Conservation (phyloP, 768 basidiomycete genomes). For the Leccinum aurantiacum region DNA sequence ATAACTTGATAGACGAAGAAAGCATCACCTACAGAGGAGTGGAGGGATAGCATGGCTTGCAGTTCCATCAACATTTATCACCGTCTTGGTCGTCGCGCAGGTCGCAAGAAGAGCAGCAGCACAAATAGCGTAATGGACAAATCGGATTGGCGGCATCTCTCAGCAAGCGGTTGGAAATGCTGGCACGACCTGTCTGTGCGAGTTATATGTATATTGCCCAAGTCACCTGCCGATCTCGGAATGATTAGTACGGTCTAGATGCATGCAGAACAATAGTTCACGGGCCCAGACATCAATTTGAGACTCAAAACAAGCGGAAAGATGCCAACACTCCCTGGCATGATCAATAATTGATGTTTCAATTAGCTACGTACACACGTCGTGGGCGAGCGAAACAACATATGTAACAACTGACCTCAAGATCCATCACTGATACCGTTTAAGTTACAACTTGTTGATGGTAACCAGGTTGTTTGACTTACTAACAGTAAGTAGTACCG, state of each 20-base stretch:
- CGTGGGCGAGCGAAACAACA: too few species aligned
- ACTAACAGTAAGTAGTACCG: too few species aligned
- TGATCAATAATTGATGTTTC: background rate
- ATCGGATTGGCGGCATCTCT: constrained; percentile 14
- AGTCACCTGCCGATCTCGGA: background rate
- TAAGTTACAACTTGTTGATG: background rate
- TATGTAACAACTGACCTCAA: background rate
- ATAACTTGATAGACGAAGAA: background rate
- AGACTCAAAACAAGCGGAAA: background rate
- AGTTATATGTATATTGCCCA: background rate
- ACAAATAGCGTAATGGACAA: constrained; percentile 3
- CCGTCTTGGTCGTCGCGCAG: constrained; percentile 21
- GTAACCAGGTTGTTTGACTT: too few species aligned
- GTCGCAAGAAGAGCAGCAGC: constrained; percentile 1
- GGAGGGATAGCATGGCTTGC: constrained; percentile 54
- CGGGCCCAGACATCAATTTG: background rate
- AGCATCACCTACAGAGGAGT: constrained; percentile 45
- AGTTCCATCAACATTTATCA: constrained; percentile 43
- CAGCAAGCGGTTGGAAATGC: background rate
- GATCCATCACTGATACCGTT: background rate
- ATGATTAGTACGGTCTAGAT: too few species aligned
- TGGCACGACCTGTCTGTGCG: background rate
- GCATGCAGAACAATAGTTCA: background rate
- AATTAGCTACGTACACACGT: too few species aligned
- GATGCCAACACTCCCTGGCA: background rate